Conservation (phyloP, 2,329 filamentous ascomycete species). For the Myriosclerotinia curreyana region DNA sequence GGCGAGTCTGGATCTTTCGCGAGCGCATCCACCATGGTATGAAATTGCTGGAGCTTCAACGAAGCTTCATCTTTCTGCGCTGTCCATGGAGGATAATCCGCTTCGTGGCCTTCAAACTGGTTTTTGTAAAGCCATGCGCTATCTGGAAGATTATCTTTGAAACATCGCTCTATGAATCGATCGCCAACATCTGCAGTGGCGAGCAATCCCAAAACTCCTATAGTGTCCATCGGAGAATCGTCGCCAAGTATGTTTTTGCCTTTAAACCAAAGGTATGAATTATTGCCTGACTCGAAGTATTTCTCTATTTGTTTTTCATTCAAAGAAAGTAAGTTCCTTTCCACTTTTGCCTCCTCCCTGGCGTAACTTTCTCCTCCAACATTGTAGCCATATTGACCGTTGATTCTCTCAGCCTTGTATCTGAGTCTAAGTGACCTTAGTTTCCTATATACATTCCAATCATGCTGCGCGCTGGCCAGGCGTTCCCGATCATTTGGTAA, state of each 20-base stretch:
- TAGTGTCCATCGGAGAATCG: not conserved
- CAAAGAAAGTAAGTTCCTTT: not conserved
- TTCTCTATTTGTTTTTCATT: not conserved
- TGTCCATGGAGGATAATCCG: constrained; percentile 12
- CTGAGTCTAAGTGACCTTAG: not conserved
- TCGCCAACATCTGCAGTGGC: constrained; percentile 6
- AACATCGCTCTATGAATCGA: not conserved
- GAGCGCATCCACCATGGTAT: constrained; percentile 6
- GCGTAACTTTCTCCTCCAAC: not conserved
- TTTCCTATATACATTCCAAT: not conserved
- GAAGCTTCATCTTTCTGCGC: not conserved
- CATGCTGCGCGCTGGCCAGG: not conserved
- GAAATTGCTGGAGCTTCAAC: constrained; percentile 1
- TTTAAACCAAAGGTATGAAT: not conserved
- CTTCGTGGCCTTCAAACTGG: constrained; percentile 12
- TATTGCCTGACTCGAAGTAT: not conserved
- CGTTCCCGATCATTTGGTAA: not conserved
- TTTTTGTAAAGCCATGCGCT: not conserved
- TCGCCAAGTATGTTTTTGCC: not conserved
- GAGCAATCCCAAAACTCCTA: constrained; percentile 8
- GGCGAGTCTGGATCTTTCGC: not conserved
- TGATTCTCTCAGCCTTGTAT: not conserved
- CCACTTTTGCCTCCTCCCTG: not conserved
- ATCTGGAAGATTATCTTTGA: not conserved
- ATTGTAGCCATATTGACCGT: not conserved